Evolutionary conservation across 2,329 filamentous ascomycete species (phyloP), one percentile per base, ranked within the genome.

Genomic region (Bipolaris bicolor): DNA sequence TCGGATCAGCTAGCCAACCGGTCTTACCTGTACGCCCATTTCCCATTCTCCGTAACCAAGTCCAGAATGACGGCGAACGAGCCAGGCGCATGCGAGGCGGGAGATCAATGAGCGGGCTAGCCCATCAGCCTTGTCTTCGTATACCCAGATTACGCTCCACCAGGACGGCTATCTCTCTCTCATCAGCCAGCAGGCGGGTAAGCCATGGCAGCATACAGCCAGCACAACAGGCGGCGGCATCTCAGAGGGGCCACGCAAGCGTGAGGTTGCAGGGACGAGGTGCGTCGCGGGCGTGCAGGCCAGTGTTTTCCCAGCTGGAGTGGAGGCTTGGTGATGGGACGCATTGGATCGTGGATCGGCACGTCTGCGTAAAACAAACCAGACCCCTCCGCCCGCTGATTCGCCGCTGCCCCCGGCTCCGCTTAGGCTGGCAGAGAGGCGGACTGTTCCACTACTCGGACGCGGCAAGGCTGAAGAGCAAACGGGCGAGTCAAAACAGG

Each of bases 321-420:
- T 56, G 46, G 61, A 60, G 58, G 58, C 55, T 57, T 64, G 56
- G 59, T 55, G 51, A 52, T 47, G 56, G 60, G 26, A 67, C 57
- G 61, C 65, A 68, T 68, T 69, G 63, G 65, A 51, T 59, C 53
- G 55, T 57, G 58, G 55, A 67, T 68, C 66, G 67, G 66, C 67
- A 68, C 65, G 56, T 61, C 62, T 56, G 64, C 60, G 65, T 68
- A 63, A 63, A 64, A 63, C 62, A 68, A 70, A 69, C 64, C 63
- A 63, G 63, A 62, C 60, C 61, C 57, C 10, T 31, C 57, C 50
- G 65, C 49, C 34, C 61, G 64, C 62, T 72, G 70, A 66, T 72
- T 71, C 65, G 70, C 52, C 45, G 53, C 44, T 52, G 49, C 45
- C 57, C 61, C 65, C 64, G 66, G 63, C 61, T 68, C 64, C 60